Evolutionary conservation across 2,329 filamentous ascomycete species (phyloP).

Genomic region (Chaetomiaceae sp.): DNA sequence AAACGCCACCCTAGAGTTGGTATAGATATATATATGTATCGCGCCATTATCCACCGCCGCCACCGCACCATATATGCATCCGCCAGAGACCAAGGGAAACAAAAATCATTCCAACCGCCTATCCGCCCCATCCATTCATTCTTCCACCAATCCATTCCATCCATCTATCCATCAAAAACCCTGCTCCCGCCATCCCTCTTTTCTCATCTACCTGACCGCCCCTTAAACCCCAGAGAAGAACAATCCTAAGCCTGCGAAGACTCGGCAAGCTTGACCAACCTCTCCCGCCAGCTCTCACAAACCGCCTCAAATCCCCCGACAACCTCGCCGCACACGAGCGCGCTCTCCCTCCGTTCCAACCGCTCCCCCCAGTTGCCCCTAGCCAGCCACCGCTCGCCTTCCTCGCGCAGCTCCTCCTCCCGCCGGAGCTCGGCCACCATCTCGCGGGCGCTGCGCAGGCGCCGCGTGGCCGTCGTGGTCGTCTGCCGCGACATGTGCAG

Average conservation of each 20-base stretch:
- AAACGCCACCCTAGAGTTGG: neutral
- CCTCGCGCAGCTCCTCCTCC: slow-evolving; percentile 77
- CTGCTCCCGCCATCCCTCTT: too few relatives aligned
- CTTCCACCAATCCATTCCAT: too few relatives aligned
- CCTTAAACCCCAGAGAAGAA: neutral
- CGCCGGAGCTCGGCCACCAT: slow-evolving; percentile 78
- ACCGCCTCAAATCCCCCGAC: slow-evolving; percentile 89
- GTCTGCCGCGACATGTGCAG: slow-evolving; percentile 92
- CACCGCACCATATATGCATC: neutral
- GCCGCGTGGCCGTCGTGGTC: slow-evolving; percentile 72
- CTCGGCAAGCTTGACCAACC: slow-evolving; percentile 63
- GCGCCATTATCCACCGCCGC: neutral
- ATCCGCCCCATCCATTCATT: neutral
- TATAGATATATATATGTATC: neutral
- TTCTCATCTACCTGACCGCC: too few relatives aligned
- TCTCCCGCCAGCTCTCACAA: slow-evolving; percentile 77
- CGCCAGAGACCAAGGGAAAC: too few relatives aligned
- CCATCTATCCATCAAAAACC: too few relatives aligned
- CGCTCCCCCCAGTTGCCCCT: slow-evolving; percentile 79
- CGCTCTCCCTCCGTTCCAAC: slow-evolving; percentile 73
- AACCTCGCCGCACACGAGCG: slow-evolving; percentile 78
- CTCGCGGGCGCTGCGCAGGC: slow-evolving; percentile 76
- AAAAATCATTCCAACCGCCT: too few relatives aligned
- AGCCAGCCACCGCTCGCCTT: slow-evolving; percentile 77
- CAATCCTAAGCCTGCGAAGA: neutral